These are phyloP conservation scores for Ceratocystis colombiana DNA, from an alignment of 2,329 filamentous ascomycete genomes.

Conservation along the genomic window DNA sequence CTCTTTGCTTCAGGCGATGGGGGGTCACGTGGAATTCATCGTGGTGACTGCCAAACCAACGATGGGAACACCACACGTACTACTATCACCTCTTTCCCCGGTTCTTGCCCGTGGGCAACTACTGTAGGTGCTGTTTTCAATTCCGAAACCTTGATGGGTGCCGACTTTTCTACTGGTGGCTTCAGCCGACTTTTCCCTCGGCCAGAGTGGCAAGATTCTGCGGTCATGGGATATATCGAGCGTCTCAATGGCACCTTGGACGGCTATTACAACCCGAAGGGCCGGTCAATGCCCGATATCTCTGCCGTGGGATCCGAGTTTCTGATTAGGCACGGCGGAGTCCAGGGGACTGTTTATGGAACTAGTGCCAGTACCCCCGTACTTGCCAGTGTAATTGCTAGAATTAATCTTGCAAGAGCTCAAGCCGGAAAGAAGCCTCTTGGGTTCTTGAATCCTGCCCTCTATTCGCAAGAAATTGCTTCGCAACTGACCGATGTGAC, in stretches of 20 bases:
- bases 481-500: slow-evolving; percentile 37
- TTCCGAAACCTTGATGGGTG: slow-evolving; percentile 35
- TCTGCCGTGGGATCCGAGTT: slow-evolving; percentile 51
- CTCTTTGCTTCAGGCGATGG: slow-evolving; percentile 45
- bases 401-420: slow-evolving; percentile 46
- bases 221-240: slow-evolving; percentile 36
- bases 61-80: slow-evolving; percentile 47
- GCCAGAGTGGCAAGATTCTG: slow-evolving; percentile 39
- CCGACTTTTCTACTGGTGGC: slow-evolving; percentile 42
- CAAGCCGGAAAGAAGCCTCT: slow-evolving; percentile 40
- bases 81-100: slow-evolving; percentile 54
- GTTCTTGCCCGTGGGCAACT: slow-evolving; percentile 58
- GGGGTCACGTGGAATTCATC: slow-evolving; percentile 37
- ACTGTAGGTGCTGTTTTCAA: slow-evolving; percentile 50
- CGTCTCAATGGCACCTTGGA: slow-evolving; percentile 36
- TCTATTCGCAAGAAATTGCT: slow-evolving; percentile 37
- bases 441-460: slow-evolving; percentile 44
- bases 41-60: slow-evolving; percentile 47
- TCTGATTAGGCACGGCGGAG: slow-evolving; percentile 32
- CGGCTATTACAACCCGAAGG: slow-evolving; percentile 38
- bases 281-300: slow-evolving; percentile 44
- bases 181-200: slow-evolving; percentile 44
- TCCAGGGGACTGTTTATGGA: slow-evolving; percentile 32
- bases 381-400: slow-evolving; percentile 44
- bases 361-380: slow-evolving; percentile 47